Percentiles rank a stretch among this genome's conserved stretches.
Evolutionary conservation across 495 filamentous ascomycete species (phyloP).

Genomic region (Lophiotrema nucula): DNA sequence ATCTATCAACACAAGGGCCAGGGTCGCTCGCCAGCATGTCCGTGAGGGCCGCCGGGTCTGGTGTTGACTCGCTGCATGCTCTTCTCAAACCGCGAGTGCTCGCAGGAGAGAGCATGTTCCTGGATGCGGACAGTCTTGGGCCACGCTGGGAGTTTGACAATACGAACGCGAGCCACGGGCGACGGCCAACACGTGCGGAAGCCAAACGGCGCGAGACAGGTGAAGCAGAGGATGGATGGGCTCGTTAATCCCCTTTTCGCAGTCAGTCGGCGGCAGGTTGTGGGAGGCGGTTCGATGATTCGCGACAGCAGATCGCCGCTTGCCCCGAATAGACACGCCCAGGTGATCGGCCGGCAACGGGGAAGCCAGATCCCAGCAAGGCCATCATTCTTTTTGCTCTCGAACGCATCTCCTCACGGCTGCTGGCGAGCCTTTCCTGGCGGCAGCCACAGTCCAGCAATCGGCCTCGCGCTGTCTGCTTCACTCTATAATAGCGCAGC

Average conservation of each 20-base stretch:
- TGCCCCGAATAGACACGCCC: too few species aligned
- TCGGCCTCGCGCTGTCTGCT: too few species aligned
- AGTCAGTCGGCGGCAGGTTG: too few species aligned
- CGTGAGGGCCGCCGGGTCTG: background rate
- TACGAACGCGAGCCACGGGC: background rate
- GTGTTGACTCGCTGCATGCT: constrained; percentile 9
- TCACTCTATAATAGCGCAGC: too few species aligned
- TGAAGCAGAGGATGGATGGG: background rate
- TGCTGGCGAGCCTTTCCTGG: too few species aligned
- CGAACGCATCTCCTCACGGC: too few species aligned
- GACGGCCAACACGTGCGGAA: background rate
- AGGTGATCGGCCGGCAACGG: too few species aligned
- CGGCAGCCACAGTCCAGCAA: too few species aligned
- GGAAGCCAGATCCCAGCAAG: too few species aligned
- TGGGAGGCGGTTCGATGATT: too few species aligned
- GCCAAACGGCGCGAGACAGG: background rate
- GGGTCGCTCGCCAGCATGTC: background rate
- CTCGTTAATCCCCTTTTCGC: constrained; percentile 22
- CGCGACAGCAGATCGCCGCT: too few species aligned
- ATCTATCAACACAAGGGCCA: background rate
- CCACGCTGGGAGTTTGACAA: constrained; percentile 6
- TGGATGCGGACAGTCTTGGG: background rate
- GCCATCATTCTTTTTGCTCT: too few species aligned
- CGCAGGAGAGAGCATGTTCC: background rate
- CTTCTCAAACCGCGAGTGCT: constrained; percentile 18